These are phyloP conservation scores for Pseudoturritis turrita DNA, from an alignment of 345 rosid genomes.

Conservation along the genomic window DNA sequence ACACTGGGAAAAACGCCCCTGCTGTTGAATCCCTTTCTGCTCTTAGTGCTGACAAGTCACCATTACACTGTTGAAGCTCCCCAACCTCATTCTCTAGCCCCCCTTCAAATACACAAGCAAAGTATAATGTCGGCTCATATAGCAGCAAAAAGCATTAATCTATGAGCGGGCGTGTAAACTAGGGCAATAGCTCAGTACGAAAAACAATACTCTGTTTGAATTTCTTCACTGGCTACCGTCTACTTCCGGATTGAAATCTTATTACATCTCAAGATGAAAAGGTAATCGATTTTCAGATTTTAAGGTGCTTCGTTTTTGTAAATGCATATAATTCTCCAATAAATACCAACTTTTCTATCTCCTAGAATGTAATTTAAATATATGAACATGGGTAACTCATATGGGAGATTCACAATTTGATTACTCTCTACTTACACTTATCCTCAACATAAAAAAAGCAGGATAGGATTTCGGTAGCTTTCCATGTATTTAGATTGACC, in stretches of 20 bases:
- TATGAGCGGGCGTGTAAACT: not conserved
- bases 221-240: not conserved
- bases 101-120: slow-evolving; percentile 45
- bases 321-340: not conserved
- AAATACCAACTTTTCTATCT: not conserved
- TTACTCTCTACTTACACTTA: not conserved
- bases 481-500: slow-evolving; percentile 1
- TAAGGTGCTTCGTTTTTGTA: not conserved
- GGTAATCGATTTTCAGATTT: not conserved
- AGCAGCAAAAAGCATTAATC: not conserved
- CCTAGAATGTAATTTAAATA: not conserved
- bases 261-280: not conserved
- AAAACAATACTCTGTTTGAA: not conserved
- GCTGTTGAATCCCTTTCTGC: slow-evolving; percentile 79
- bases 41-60: slow-evolving; percentile 62
- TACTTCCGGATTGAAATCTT: not conserved
- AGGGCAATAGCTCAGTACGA: not conserved
- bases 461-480: slow-evolving; percentile 11
- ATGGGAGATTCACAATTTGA: slow-evolving; percentile 14
- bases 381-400: not conserved
- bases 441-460: slow-evolving; percentile 7
- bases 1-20: slow-evolving; percentile 69
- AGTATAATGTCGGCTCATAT: slow-evolving; percentile 12
- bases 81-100: slow-evolving; percentile 60
- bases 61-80: slow-evolving; percentile 65